A percentile compares a stretch with the other conserved stretches of the same genome.
phyloP scores from a whole-genome alignment of 805 yeast genomes.

The Nakazawaea wyomingensis region DNA sequence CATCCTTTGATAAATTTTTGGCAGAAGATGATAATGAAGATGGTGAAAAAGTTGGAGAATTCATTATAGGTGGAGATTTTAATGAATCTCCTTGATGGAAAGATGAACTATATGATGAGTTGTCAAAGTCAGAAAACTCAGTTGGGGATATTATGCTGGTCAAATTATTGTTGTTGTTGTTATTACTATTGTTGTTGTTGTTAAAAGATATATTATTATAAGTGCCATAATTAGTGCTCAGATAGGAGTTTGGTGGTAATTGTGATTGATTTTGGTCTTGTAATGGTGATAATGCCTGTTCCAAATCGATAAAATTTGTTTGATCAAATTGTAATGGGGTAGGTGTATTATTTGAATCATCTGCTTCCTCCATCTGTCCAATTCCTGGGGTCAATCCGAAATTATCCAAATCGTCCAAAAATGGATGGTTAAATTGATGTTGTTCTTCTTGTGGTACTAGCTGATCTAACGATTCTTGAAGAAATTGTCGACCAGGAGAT shows the following conservation, averaged over 20 bases:
- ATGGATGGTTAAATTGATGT: slow-evolving; percentile 6
- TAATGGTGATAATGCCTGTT: slow-evolving; percentile 1
- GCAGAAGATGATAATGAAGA: slow-evolving; percentile 27
- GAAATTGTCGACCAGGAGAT: background rate
- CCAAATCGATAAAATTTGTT: slow-evolving; percentile 1
- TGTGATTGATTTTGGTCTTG: background rate
- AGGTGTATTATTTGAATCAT: slow-evolving; percentile 2
- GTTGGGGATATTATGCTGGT: slow-evolving; percentile 27
- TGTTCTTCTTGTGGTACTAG: background rate
- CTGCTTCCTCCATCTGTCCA: slow-evolving; percentile 2
- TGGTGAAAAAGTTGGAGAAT: slow-evolving; percentile 29
- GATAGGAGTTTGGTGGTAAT: slow-evolving; percentile 7
- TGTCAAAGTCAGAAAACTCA: slow-evolving; percentile 25
- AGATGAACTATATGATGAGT: slow-evolving; percentile 30
- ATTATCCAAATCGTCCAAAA: slow-evolving; percentile 13
- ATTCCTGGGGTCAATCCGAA: slow-evolving; percentile 13
- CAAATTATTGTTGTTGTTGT: slow-evolving; percentile 11
- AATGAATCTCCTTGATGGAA: slow-evolving; percentile 21
- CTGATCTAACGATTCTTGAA: background rate
- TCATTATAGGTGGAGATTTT: slow-evolving; percentile 25
- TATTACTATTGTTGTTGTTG: background rate
- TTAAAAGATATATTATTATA: slow-evolving; percentile 7
- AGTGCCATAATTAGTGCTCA: slow-evolving; percentile 5
- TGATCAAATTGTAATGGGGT: slow-evolving; percentile 8
- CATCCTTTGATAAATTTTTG: slow-evolving; percentile 50